Evolutionary conservation across 2,329 filamentous ascomycete species (phyloP), one percentile per base, ranked within the genome.

Genomic region (Drechslerella coelobrocha): DNA sequence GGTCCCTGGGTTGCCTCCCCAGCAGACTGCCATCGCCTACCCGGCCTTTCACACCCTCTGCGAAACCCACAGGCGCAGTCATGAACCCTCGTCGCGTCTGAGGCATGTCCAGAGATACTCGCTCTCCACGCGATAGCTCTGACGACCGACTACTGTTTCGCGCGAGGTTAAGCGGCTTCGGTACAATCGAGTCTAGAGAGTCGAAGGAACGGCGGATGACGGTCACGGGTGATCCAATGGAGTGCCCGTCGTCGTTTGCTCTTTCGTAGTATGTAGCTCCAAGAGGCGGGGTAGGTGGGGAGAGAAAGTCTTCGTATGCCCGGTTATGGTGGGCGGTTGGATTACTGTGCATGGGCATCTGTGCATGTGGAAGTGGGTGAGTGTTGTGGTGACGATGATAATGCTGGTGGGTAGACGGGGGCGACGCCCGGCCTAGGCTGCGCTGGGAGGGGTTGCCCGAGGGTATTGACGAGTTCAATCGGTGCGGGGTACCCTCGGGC

Each of bases 41-140:
- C 12, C 66, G 57, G 17, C 66, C 59, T n/a, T 71, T 45, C 26
- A 62, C 66, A 4, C 59, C 59, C 48, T 71, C 66, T 6, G 59
- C 66, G 31, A 59, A 71, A 7, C 66, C 66, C 7, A 59, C 48
- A 1, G 66, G 66, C 10, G 37, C 17, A 10, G 66, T 59, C 66
- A 71, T 71, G 41, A 71, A 71, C 10, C 66, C 66, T 10, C 66
- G 61, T 34, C 54, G 52, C 21, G 59, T 63, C 50, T 71, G 66
- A 37, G 66, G 66, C 66, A 71, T 71, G 59, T 71, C 66, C 1
- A 53, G 59, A 1, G 66, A 71, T 14, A 63, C 27, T 23, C 41
- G 52, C n/a, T 63, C 59, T 2, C 50, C 50, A 6, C 12, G 39
- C 41, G 50, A 55, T 12, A 54, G 21, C 34, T 53, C 48, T 29